Evolutionary conservation across 345 rosid genomes (phyloP), one percentile per base, ranked within the genome.

Genomic region (Salix dunnii): DNA sequence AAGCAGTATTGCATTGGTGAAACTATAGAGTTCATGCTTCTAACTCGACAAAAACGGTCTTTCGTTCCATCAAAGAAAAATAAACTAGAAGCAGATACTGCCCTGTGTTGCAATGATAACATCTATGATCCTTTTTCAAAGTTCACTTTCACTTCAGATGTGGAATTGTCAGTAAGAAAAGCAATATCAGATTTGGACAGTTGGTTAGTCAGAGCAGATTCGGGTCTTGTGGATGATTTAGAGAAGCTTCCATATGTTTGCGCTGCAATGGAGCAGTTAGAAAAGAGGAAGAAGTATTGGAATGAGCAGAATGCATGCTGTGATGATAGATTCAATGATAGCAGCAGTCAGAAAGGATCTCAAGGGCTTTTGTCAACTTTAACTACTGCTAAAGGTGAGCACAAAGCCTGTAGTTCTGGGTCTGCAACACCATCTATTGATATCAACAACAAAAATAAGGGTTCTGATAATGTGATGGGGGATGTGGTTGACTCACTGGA

Each of bases 211-310:
- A 90, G 82, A 85, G 94, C 97, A 20, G 91, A 96, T 78, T 91
- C 98, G 0, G 98, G 98, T 31, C 92, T 91, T 17, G 94, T 93
- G 31, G 98, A 91, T 82, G 99, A 96, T 80, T 71, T 90, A 74
- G 98, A 87, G 85, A 93, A 86, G 86, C 99, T 91, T 82, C 92
- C 97, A 2, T 96, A 91, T 88, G 99, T 96, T 27, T 89, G 92
- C 84, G 93, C 89, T 74, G 97, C 97, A 43, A 84, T 92, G 89
- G 92, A 91, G 66, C 96, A 89, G 58, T 79, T 96, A 77, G 85
- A 92, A 83, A 86, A 86, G 85, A 90, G 98, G 79, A 91, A 89
- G 78, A 77, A 80, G 79, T 86, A 89, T 79, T 96, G 98, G 99
- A 92, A 85, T 81, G 90, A 84, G 87, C 91, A 87, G 61, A 83